phyloP scores from a whole-genome alignment of 2,329 filamentous ascomycete species.

The Parastagonospora nodorum region DNA sequence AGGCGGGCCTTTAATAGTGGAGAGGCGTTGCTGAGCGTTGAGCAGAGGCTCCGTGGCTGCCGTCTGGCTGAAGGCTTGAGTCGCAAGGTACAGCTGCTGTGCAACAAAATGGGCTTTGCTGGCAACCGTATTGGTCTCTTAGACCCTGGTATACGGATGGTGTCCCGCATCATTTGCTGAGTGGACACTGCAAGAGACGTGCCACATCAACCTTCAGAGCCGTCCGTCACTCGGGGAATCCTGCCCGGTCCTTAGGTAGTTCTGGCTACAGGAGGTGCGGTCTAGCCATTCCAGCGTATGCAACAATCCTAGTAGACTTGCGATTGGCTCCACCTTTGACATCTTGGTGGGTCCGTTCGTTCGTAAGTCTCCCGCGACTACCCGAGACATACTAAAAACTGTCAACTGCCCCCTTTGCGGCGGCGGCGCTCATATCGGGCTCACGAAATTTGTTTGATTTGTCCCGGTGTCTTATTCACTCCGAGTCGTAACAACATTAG shows the following conservation, averaged over 20 bases:
- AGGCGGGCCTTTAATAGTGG: constrained; percentile 26
- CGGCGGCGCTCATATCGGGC: neutral
- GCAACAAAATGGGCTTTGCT: constrained; percentile 36
- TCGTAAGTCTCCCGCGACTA: constrained; percentile 31
- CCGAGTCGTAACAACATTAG: no score
- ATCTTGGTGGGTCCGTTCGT: constrained; percentile 24
- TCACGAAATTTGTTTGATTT: no score
- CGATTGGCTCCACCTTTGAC: constrained; percentile 31
- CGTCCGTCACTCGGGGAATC: constrained; percentile 35
- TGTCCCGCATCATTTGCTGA: constrained; percentile 32
- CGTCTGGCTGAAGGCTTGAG: constrained; percentile 29
- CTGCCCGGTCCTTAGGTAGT: constrained; percentile 36
- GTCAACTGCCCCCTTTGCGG: neutral
- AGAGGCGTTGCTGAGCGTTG: constrained; percentile 16
- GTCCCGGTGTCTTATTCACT: no score
- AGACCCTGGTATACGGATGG: constrained; percentile 36
- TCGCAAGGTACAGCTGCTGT: constrained; percentile 24
- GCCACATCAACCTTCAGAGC: constrained; percentile 28
- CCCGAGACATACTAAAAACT: constrained; percentile 20
- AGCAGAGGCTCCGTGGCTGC: constrained; percentile 33
- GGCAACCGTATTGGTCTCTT: constrained; percentile 29
- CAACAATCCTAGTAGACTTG: constrained; percentile 35
- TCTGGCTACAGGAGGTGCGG: constrained; percentile 28
- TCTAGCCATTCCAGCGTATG: constrained; percentile 33
- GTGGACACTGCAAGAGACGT: constrained; percentile 22